Conservation (phyloP, 257 asterid genomes). For the Petrea volubilis region DNA sequence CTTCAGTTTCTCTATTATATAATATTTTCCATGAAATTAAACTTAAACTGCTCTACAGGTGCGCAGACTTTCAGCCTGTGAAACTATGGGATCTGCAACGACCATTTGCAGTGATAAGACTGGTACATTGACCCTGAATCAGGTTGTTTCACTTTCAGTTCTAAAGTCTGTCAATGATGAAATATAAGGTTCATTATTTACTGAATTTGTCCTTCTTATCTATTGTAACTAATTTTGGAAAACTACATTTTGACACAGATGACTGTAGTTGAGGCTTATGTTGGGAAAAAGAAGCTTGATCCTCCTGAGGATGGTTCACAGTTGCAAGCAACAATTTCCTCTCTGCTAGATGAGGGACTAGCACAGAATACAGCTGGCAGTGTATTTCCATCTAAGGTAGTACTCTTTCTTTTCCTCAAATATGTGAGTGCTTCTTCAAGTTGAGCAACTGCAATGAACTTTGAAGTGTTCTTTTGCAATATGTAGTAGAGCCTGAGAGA, state of each 20-base stretch:
- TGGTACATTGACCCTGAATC: constrained; percentile 93
- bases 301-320: constrained; percentile 75
- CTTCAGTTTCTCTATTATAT: background rate
- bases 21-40: constrained; percentile 15
- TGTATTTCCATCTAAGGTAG: constrained; percentile 86
- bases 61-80: constrained; percentile 99
- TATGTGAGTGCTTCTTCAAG: background rate
- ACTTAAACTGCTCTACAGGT: constrained; percentile 53
- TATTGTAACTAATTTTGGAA: constrained; percentile 17
- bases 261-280: constrained; percentile 89
- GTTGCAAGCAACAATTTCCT: constrained; percentile 52
- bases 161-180: constrained; percentile 20
- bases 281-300: constrained; percentile 60
- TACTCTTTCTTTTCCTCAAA: constrained; percentile 26
- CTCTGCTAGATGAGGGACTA: constrained; percentile 83
- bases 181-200: constrained; percentile 11
- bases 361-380: constrained; percentile 90
- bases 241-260: constrained; percentile 47
- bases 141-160: constrained; percentile 43
- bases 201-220: background rate
- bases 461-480: background rate
- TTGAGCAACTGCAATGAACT: background rate
- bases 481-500: constrained; percentile 3
- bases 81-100: constrained; percentile 98
- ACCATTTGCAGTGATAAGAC: constrained; percentile 98